A percentile compares a stretch with the other conserved stretches of the same genome.
Evolutionary conservation across 2,329 filamentous ascomycete genomes (phyloP).

Genomic region (Thielaviopsis ethacetica): DNA sequence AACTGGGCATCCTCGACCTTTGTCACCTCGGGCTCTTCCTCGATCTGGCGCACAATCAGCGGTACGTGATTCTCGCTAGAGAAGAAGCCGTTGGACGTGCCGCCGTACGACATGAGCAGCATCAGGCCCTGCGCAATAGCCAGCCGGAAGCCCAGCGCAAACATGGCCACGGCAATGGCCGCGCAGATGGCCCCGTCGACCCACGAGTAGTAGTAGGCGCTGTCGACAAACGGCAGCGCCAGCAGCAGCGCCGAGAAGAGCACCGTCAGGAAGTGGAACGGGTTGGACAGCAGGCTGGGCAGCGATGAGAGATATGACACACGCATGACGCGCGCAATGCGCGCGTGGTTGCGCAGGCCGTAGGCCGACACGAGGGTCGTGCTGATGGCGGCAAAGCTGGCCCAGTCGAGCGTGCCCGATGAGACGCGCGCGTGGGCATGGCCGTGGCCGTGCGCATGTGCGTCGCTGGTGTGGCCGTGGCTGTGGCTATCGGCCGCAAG

Average conservation of each 20-base stretch:
- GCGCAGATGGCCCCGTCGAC: conserved; percentile 70
- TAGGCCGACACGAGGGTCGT: conserved; percentile 78
- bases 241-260: conserved; percentile 71
- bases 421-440: conserved; percentile 47
- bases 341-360: conserved; percentile 72
- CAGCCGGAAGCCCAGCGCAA: conserved; percentile 65
- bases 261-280: conserved; percentile 85
- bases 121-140: conserved; percentile 80
- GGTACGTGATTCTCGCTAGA: conserved; percentile 34
- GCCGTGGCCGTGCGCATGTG: conserved; percentile 44
- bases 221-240: conserved; percentile 63
- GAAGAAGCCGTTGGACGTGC: conserved; percentile 13
- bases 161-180: conserved; percentile 76
- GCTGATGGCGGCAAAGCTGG: conserved; percentile 63
- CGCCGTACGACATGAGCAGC: conserved; percentile 78
- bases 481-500: neutral
- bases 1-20: conserved; percentile 82
- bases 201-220: conserved; percentile 58
- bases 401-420: conserved; percentile 63
- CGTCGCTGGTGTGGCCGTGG: neutral
- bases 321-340: conserved; percentile 83
- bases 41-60: conserved; percentile 70
- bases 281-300: conserved; percentile 77
- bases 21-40: conserved; percentile 58
- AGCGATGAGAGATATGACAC: conserved; percentile 68